phyloP scores from a whole-genome alignment of 257 asterid species.

The Rauvolfia tetraphylla region DNA sequence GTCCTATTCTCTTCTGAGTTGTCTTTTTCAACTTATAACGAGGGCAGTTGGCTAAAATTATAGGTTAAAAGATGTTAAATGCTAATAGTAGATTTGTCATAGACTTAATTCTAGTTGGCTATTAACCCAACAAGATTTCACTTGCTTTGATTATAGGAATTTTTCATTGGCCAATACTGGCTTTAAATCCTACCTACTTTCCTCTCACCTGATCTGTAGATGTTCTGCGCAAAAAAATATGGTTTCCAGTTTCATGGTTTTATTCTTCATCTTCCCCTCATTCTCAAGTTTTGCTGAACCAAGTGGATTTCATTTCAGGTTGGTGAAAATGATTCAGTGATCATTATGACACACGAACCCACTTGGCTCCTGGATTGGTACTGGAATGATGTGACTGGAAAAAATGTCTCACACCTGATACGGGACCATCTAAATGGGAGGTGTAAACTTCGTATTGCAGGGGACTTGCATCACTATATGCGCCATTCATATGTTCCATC shows the following conservation, averaged over 20 bases:
- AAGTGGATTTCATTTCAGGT: constrained; percentile 44
- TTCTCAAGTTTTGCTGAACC: not conserved
- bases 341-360: constrained; percentile 97
- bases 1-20: not conserved
- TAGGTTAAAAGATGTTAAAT: not conserved
- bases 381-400: constrained; percentile 73
- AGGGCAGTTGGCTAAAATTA: too few species aligned
- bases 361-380: constrained; percentile 98
- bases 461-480: constrained; percentile 98
- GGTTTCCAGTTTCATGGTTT: not conserved
- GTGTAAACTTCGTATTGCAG: constrained; percentile 91
- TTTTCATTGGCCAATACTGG: not conserved
- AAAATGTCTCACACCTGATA: constrained; percentile 70
- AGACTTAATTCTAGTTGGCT: not conserved
- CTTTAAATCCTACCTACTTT: not conserved
- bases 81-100: not conserved
- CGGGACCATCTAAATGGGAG: constrained; percentile 78
- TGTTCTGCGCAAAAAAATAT: not conserved
- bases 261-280: not conserved
- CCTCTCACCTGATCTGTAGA: not conserved
- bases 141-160: not conserved
- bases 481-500: constrained; percentile 81
- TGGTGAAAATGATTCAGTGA: constrained; percentile 72
- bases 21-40: not conserved
- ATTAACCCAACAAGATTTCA: not conserved